Conservation (phyloP, 1,284 basidiomycete genomes). For the Cutaneotrichosporon arboriforme region DNA sequence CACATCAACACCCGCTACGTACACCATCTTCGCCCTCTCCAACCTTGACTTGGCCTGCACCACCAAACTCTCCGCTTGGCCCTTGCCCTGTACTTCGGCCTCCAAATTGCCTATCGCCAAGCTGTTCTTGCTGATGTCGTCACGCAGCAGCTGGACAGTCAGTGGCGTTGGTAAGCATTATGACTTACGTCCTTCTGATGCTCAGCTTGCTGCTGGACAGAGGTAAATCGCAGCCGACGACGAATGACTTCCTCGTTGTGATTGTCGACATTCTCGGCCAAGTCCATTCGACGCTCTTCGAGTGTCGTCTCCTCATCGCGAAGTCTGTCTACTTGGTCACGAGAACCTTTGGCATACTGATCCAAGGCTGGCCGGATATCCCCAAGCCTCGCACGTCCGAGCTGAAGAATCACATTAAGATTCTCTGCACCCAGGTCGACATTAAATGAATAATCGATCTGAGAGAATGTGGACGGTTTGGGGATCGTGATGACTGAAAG, state of each 20-base stretch:
- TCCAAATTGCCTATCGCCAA: conserved; percentile 33
- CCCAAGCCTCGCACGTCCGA: conserved; percentile 62
- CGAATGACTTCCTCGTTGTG: conserved; percentile 62
- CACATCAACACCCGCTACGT: conserved; percentile 20
- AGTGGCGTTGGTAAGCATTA: neutral
- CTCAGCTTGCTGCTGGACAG: conserved; percentile 61
- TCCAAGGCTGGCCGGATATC: conserved; percentile 67
- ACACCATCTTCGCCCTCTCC: conserved; percentile 40
- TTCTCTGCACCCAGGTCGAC: conserved; percentile 67
- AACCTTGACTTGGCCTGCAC: conserved; percentile 34
- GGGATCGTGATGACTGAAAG: conserved; percentile 46
- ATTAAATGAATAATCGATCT: conserved; percentile 63
- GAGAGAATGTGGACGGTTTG: neutral
- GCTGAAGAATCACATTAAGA: conserved; percentile 57
- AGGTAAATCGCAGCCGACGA: conserved; percentile 53
- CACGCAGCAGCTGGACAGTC: conserved; percentile 28
- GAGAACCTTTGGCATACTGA: conserved; percentile 61
- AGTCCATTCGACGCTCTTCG: conserved; percentile 70
- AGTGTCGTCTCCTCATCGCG: conserved; percentile 68
- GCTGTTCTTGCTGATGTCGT: conserved; percentile 32
- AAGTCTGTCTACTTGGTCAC: conserved; percentile 60
- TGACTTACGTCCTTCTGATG: conserved; percentile 63
- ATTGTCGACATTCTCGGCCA: conserved; percentile 46
- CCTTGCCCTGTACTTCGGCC: conserved; percentile 34
- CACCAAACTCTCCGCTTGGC: conserved; percentile 35